Evolutionary conservation across 768 basidiomycete genomes (phyloP).

Genomic region (Kockovaella imperatae): DNA sequence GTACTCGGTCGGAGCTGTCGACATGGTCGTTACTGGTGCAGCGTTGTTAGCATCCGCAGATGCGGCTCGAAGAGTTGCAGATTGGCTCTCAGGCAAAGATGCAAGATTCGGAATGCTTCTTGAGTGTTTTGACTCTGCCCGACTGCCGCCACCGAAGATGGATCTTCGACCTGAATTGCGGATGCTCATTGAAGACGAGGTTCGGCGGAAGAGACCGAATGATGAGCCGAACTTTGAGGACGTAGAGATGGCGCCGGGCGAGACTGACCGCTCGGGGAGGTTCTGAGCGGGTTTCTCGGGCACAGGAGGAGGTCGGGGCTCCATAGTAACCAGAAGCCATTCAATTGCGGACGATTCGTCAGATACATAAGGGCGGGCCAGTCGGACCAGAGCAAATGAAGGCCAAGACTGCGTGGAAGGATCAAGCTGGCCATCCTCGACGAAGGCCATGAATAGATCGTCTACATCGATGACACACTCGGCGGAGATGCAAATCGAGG

Average conservation of each 20-base stretch:
- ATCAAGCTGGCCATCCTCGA: slow-evolving; percentile 25
- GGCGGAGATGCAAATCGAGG: not conserved
- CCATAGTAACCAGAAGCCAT: slow-evolving; percentile 21
- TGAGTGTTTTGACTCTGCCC: slow-evolving; percentile 13
- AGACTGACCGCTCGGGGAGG: slow-evolving; percentile 5
- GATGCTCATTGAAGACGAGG: slow-evolving; percentile 7
- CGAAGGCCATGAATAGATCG: slow-evolving; percentile 23
- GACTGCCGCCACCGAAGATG: slow-evolving; percentile 13
- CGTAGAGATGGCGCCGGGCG: slow-evolving; percentile 9
- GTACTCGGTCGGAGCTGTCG: slow-evolving; percentile 13
- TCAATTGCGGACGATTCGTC: slow-evolving; percentile 6
- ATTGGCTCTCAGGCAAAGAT: not conserved
- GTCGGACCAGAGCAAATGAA: slow-evolving; percentile 15
- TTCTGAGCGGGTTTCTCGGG: not conserved
- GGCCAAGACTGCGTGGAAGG: slow-evolving; percentile 14
- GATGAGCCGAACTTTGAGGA: slow-evolving; percentile 8
- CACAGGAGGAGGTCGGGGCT: slow-evolving; percentile 3
- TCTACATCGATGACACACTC: slow-evolving; percentile 22
- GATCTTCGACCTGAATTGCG: slow-evolving; percentile 6
- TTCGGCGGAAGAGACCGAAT: slow-evolving; percentile 16
- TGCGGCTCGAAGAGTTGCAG: not conserved
- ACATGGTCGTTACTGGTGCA: not conserved
- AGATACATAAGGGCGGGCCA: slow-evolving; percentile 1
- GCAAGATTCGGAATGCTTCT: not conserved
- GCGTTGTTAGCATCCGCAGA: not conserved